Base-by-base conservation (phyloP, 2,329 filamentous ascomycete species). In the Pseudogymnoascus destructans region DNA sequence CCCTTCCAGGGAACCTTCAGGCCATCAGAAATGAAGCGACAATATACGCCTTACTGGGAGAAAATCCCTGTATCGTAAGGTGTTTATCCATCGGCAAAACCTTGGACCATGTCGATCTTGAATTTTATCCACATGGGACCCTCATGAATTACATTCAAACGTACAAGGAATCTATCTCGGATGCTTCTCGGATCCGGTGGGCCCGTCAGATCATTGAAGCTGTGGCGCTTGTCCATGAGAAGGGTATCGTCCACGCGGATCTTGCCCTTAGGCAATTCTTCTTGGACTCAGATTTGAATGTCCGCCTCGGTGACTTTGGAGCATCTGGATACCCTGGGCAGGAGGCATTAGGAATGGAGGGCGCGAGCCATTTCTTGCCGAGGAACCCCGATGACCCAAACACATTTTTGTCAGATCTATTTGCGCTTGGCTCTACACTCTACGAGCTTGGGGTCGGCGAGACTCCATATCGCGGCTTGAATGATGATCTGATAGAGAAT, bases 381-480 rank as follows among this genome's bases (percentile, higher is more conserved):
- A 17, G 35, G n/a, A 19, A 38, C n/a, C 8, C 8, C 3, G 35
- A 38, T 19, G 35, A 19, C 1, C 35, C 8, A 38, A 38, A 19
- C 35, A 38, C 35, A 10, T 17, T 38, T 19, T 2, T 10, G 35
- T 19, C 35, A 3, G 54, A 56, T 38, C n/a, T 56, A 15, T 56
- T 56, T 35, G 27, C 54, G 21, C 54, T 56, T 30, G 54, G 54
- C n/a, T 56, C 54, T 19, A 56, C 54, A 13, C 33, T 56, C 19
- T 27, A 56, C 33, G 54, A 56, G 54, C 15, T 38, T 10, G 8
- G 15, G 7, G 3, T 19, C 15, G 35, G 35, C 15, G 8, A 38
- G 8, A 4, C 15, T 17, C 35, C 35, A 17, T 38, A 38, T 19
- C 15, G 15, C 15, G 35, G 35, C 3, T 10, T 17, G 15, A 10